Evolutionary conservation across 495 filamentous ascomycete genomes (phyloP).

Genomic region (Coniosporium apollinis): DNA sequence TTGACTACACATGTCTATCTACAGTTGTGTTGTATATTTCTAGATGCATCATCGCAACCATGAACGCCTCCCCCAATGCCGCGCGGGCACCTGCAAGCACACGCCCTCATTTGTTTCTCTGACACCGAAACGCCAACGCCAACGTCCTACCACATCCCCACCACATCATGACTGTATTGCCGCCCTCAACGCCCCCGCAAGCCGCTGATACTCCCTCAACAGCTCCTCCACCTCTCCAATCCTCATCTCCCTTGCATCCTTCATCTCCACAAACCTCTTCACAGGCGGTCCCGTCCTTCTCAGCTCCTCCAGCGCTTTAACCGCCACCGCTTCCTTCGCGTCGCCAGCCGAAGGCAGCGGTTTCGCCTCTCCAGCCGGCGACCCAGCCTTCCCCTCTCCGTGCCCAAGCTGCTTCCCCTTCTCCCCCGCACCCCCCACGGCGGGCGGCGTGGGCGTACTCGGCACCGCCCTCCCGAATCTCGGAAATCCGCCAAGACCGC

Average conservation of each 20-base stretch:
- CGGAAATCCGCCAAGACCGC: constrained; percentile 45
- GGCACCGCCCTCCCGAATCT: constrained; percentile 49
- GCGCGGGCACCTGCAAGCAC: too few species aligned
- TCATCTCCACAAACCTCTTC: constrained; percentile 63
- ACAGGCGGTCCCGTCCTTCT: constrained; percentile 53
- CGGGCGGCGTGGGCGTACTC: constrained; percentile 16
- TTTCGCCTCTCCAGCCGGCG: constrained; percentile 3
- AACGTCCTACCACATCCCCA: too few species aligned
- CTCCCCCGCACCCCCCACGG: constrained; percentile 5
- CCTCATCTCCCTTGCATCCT: constrained; percentile 60
- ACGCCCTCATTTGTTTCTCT: too few species aligned
- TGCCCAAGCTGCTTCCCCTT: constrained; percentile 7
- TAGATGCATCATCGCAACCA: too few species aligned
- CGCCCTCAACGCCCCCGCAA: constrained; percentile 51
- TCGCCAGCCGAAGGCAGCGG: neutral
- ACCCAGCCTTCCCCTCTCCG: constrained; percentile 7
- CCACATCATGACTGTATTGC: constrained; percentile 10
- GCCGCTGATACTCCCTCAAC: constrained; percentile 70
- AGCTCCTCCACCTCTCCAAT: constrained; percentile 69
- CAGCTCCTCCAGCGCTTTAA: constrained; percentile 25
- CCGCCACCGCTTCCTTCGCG: constrained; percentile 14
- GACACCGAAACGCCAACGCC: too few species aligned
- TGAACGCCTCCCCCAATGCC: too few species aligned
- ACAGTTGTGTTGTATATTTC: too few species aligned
- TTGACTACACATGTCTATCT: too few species aligned